phyloP scores from a whole-genome alignment of 139 green algal species.

The Chlorokybus atmophyticus region DNA sequence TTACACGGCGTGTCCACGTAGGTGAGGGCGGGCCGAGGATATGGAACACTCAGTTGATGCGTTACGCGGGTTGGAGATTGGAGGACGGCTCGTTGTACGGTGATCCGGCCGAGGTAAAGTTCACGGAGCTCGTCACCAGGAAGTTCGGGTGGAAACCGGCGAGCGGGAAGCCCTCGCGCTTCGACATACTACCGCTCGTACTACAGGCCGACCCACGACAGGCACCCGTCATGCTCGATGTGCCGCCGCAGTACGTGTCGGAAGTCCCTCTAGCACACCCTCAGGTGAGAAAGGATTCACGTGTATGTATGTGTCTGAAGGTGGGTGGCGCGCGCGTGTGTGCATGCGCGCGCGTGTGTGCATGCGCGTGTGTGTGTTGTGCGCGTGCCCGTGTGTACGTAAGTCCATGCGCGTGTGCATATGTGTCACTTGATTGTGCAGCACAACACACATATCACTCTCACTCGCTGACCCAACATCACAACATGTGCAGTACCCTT shows the following conservation, averaged over 20 bases:
- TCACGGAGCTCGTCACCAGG: conserved; percentile 29
- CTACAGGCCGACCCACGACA: conserved; percentile 25
- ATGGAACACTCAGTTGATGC: conserved; percentile 40
- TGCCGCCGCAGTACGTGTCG: conserved; percentile 22
- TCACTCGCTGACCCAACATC: no score
- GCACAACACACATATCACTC: no score
- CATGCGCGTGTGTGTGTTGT: no score
- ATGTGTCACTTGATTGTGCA: no score
- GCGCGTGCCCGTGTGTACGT: no score
- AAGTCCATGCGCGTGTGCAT: no score
- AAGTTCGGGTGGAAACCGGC: conserved; percentile 27
- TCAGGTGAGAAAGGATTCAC: no score
- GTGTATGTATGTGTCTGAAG: no score
- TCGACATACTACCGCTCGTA: conserved; percentile 33
- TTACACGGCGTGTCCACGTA: no score
- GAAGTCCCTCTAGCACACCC: conserved; percentile 14
- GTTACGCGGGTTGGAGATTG: conserved; percentile 7
- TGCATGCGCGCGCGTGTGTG: no score
- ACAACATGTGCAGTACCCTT: no score
- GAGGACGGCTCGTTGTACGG: neutral
- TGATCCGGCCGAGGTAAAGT: conserved; percentile 19
- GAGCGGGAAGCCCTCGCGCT: conserved; percentile 9
- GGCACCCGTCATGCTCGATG: conserved; percentile 24
- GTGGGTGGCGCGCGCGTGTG: no score
- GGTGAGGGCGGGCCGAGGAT: conserved; percentile 26